Evolutionary conservation across 2,329 filamentous ascomycete genomes (phyloP).

Genomic region (Fusarium papillatum): DNA sequence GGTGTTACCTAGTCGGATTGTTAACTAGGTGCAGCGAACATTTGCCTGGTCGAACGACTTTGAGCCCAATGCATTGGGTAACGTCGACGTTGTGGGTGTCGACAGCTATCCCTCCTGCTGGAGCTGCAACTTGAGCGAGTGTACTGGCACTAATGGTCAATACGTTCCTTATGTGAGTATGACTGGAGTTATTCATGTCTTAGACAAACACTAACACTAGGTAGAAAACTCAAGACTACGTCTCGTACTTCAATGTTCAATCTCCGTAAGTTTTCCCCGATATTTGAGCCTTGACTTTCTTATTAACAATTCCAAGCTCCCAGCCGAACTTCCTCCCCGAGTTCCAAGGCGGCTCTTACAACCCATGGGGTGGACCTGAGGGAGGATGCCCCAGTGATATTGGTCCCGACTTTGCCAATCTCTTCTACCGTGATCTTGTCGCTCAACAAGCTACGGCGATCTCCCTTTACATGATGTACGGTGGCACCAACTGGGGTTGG

Average conservation of each 20-base stretch:
- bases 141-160: slow-evolving; percentile 70
- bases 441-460: slow-evolving; percentile 71
- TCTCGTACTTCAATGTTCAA: slow-evolving; percentile 44
- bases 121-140: slow-evolving; percentile 74
- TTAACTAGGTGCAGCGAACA: slow-evolving; percentile 10
- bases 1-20: accelerated
- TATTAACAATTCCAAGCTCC: not conserved
- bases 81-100: slow-evolving; percentile 66
- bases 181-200: not conserved
- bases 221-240: slow-evolving; percentile 44
- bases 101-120: slow-evolving; percentile 71
- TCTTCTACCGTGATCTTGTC: slow-evolving; percentile 75
- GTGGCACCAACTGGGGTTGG: slow-evolving; percentile 75
- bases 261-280: slow-evolving; percentile 24
- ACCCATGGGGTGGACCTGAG: slow-evolving; percentile 72
- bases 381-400: slow-evolving; percentile 67
- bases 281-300: too few species aligned
- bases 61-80: slow-evolving; percentile 63
- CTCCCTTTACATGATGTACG: slow-evolving; percentile 75
- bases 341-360: slow-evolving; percentile 57
- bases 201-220: not conserved
- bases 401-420: slow-evolving; percentile 71
- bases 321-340: slow-evolving; percentile 45
- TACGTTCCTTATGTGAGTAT: slow-evolving; percentile 66
- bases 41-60: slow-evolving; percentile 73